These are phyloP conservation scores for Claviceps sp. DNA, from an alignment of 2,329 filamentous ascomycete genomes.

Conservation along the genomic window DNA sequence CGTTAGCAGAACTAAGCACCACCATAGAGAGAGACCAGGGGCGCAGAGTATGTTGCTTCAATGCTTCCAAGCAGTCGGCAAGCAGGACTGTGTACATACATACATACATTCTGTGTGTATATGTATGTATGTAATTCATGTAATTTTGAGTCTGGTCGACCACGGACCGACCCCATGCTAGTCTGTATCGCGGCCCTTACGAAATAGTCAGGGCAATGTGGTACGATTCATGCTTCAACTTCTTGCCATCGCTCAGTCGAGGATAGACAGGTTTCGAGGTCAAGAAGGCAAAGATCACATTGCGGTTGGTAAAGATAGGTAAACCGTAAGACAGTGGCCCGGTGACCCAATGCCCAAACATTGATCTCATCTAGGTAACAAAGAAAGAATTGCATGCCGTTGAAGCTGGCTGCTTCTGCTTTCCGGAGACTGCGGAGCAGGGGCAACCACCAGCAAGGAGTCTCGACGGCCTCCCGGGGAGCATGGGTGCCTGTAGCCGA, in stretches of 20 bases:
- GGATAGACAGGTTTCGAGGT: background rate
- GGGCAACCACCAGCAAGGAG: background rate
- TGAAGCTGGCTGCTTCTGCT: too few species aligned
- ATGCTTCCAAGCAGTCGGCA: too few species aligned
- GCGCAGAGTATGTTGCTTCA: background rate
- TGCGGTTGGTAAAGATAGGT: background rate
- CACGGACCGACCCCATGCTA: too few species aligned
- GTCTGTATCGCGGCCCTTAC: too few species aligned
- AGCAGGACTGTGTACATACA: too few species aligned
- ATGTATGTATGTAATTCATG: too few species aligned
- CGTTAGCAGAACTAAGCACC: conserved; percentile 1
- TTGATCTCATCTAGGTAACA: too few species aligned
- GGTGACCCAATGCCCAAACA: too few species aligned
- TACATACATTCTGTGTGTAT: too few species aligned
- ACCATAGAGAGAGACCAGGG: conserved; percentile 4
- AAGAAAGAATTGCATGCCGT: too few species aligned
- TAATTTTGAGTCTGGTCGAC: too few species aligned
- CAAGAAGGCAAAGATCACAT: background rate
- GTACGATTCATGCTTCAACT: background rate
- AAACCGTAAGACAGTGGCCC: background rate
- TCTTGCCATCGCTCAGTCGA: background rate
- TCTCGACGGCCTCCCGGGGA: background rate
- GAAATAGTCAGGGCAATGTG: background rate
- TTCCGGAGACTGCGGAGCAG: background rate
- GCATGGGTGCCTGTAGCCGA: conserved; percentile 1